Evolutionary conservation across 2,329 filamentous ascomycete species (phyloP), one percentile per base, ranked within the genome.

Genomic region (Aspergillus eucalypticola): DNA sequence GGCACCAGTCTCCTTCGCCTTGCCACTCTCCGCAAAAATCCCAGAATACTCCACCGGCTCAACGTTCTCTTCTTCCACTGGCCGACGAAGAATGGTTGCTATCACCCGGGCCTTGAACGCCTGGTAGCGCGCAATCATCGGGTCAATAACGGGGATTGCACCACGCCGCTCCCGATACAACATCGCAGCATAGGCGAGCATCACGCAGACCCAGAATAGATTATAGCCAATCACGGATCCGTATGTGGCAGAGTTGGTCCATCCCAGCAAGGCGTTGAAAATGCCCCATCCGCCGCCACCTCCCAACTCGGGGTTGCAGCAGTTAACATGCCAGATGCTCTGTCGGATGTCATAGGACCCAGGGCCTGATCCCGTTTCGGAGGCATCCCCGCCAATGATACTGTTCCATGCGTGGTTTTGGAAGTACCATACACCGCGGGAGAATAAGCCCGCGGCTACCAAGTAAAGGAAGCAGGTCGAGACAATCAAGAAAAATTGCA

Each of bases 171-270:
- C 91, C 64, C 84, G 84, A 77, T 86, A 91, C 44, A 88, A 82
- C 81, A 94, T 83, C 35, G 79, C 66, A 13, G 86, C 62, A 71
- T 94, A 90, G 5, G 82, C 83, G 15, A 81, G 62, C 59, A 92
- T 91, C 65, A 91, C 82, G 8, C 80, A 81, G 54, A 95, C 77
- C 92, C 92, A 96, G 79, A 96, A 96, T 15, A 94, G 60, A 73
- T 95, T 96, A 79, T 96, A 96, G 1, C 90, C 88, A 64, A 96
- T 87, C 64, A 96, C 89, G 1, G 90, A 93, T 54, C 92, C 91
- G 69, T 94, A 92, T 1, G 92, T 96, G 5, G 90, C 92, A 11
- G 90, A 91, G 79, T 96, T 96, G 62, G 87, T 85, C 92, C 92
- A 96, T 60, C 92, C 92, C 10, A 96, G 82, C 56, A 96, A 82